phyloP scores from a whole-genome alignment of 2,329 filamentous ascomycete genomes.

The Hypoxylon sp. region DNA sequence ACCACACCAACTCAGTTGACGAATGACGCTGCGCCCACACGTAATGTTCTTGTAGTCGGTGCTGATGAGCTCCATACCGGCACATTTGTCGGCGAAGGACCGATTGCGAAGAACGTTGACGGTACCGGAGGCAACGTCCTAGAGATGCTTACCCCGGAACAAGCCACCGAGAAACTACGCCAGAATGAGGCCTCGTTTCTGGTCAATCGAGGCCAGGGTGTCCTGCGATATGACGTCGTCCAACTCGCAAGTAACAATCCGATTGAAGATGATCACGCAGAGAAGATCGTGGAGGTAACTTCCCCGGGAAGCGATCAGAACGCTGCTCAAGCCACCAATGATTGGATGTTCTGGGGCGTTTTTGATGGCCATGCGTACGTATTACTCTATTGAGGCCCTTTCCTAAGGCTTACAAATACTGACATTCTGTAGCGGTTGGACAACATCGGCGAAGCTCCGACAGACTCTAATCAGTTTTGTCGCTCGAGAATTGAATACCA shows the following conservation, averaged over 20 bases:
- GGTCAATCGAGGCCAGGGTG: constrained; percentile 88
- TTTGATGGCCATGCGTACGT: constrained; percentile 95
- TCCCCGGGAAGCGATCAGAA: constrained; percentile 60
- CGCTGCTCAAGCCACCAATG: constrained; percentile 69
- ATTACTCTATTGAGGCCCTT: background rate
- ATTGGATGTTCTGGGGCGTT: constrained; percentile 99
- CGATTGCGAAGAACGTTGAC: constrained; percentile 88
- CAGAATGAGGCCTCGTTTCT: constrained; percentile 92
- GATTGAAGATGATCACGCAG: constrained; percentile 97
- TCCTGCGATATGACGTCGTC: constrained; percentile 93
- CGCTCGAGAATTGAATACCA: constrained; percentile 90
- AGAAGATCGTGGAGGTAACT: constrained; percentile 95
- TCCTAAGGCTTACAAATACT: constrained; percentile 14
- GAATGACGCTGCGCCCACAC: constrained; percentile 63
- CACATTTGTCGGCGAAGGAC: constrained; percentile 85
- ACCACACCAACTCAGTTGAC: constrained; percentile 54
- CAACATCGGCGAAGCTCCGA: constrained; percentile 94
- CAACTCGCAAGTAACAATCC: constrained; percentile 97
- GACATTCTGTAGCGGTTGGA: constrained; percentile 80
- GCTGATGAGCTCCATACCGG: constrained; percentile 92
- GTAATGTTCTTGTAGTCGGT: constrained; percentile 86
- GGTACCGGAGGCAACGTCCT: constrained; percentile 87
- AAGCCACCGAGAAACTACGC: constrained; percentile 90
- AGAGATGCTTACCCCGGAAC: constrained; percentile 96
- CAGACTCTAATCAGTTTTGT: constrained; percentile 94